These are phyloP conservation scores for Rhynchospora pubera DNA, from an alignment of 176 grass and related monocot genomes.

Conservation along the genomic window DNA sequence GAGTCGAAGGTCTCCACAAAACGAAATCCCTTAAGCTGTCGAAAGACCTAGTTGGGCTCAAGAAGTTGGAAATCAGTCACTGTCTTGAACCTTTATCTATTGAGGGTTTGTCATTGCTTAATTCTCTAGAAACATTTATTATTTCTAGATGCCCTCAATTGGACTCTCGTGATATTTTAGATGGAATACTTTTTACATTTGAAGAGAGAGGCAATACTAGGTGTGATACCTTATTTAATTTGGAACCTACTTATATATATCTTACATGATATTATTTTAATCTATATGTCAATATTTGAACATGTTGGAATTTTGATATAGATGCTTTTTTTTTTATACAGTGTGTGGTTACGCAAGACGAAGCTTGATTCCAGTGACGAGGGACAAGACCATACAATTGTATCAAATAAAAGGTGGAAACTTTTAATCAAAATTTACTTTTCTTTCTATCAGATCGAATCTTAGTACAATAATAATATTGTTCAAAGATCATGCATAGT, in stretches of 20 bases:
- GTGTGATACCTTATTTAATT: neutral
- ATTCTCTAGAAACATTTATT: constrained; percentile 25
- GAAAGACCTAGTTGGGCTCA: neutral
- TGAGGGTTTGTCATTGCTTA: constrained; percentile 4
- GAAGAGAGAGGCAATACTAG: neutral
- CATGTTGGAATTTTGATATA: neutral
- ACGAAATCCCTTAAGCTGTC: neutral
- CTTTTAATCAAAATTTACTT: neutral
- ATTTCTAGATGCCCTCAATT: constrained; percentile 21
- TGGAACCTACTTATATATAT: neutral
- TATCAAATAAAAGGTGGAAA: neutral
- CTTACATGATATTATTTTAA: neutral
- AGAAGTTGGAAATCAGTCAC: constrained; percentile 25
- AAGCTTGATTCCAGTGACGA: neutral
- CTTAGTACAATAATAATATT: neutral
- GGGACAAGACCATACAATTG: neutral
- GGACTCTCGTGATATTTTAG: neutral
- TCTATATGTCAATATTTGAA: neutral
- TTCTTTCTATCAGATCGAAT: no score
- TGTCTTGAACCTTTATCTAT: constrained; percentile 22
- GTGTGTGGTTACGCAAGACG: neutral
- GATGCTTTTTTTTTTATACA: neutral
- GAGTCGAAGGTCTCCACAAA: constrained; percentile 23
- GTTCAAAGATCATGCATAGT: neutral
- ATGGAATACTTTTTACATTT: neutral